phyloP scores from a whole-genome alignment of 139 green algal species.

The Cymbomonas tetramitiformis region DNA sequence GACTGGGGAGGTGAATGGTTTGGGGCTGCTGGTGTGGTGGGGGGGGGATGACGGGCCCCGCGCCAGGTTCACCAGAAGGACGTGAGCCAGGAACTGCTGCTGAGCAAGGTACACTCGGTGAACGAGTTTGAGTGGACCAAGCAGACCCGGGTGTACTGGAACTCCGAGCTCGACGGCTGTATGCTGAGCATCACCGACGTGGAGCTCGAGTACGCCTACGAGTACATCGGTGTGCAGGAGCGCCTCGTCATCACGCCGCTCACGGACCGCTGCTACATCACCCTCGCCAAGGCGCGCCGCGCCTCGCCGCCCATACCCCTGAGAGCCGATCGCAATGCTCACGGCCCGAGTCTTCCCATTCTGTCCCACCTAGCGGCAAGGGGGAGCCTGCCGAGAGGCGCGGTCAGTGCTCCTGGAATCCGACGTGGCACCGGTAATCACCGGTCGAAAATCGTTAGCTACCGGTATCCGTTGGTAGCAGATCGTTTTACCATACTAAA shows the following conservation, averaged over 20 bases:
- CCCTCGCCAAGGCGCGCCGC: constrained; percentile 24
- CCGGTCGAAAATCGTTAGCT: too few species aligned
- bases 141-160: neutral
- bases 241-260: constrained; percentile 18
- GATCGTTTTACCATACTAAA: too few species aligned
- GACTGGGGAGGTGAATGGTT: too few species aligned
- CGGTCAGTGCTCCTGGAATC: too few species aligned
- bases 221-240: constrained; percentile 15
- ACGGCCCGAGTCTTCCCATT: too few species aligned
- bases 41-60: neutral
- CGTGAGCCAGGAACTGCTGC: neutral
- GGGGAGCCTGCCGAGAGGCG: too few species aligned
- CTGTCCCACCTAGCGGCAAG: too few species aligned
- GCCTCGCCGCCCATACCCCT: too few species aligned
- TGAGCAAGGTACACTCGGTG: neutral
- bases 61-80: neutral
- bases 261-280: constrained; percentile 26
- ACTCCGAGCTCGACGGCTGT: neutral
- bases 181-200: constrained; percentile 14
- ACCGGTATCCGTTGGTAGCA: too few species aligned
- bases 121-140: neutral
- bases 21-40: too few species aligned
- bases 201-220: constrained; percentile 17
- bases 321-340: too few species aligned
- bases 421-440: too few species aligned